Percentiles rank a stretch among this genome's conserved stretches.
Conservation (phyloP, 148 eudicot species). For the Camellia japonica region DNA sequence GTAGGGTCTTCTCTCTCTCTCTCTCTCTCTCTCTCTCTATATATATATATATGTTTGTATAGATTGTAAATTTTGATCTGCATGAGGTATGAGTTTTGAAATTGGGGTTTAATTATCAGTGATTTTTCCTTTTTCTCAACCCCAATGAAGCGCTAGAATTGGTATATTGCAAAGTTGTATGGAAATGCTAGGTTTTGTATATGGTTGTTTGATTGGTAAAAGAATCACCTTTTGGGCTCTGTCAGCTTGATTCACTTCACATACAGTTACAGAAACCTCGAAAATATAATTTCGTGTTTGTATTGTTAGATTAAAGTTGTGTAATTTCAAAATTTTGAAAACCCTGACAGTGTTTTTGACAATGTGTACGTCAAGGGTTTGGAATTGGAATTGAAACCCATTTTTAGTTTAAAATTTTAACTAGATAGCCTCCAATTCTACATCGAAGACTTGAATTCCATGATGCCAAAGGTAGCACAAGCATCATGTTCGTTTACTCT, state of each 20-base stretch:
- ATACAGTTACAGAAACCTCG: not conserved
- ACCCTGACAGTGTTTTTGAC: not conserved
- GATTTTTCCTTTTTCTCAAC: not conserved
- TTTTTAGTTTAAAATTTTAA: not conserved
- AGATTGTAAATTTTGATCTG: not conserved
- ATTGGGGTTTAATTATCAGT: not conserved
- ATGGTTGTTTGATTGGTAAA: not conserved
- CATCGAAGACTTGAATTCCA: not conserved
- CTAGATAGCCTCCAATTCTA: not conserved
- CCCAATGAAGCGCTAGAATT: too few species aligned
- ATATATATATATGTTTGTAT: too few species aligned
- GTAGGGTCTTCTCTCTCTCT: not conserved
- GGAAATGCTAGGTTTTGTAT: not conserved
- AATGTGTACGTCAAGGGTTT: not conserved
- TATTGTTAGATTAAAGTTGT: not conserved
- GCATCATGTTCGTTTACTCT: too few species aligned
- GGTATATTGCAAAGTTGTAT: too few species aligned
- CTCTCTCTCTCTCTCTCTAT: not conserved
- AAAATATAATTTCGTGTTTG: not conserved
- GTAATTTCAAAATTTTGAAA: not conserved
- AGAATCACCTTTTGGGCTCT: not conserved
- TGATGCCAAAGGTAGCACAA: too few species aligned
- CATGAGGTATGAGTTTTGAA: not conserved
- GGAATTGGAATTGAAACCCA: not conserved
- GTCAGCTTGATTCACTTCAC: not conserved